Evolutionary conservation across 768 basidiomycete species (phyloP), one percentile per base, ranked within the genome.

Genomic region (Chalciporus piperatus): DNA sequence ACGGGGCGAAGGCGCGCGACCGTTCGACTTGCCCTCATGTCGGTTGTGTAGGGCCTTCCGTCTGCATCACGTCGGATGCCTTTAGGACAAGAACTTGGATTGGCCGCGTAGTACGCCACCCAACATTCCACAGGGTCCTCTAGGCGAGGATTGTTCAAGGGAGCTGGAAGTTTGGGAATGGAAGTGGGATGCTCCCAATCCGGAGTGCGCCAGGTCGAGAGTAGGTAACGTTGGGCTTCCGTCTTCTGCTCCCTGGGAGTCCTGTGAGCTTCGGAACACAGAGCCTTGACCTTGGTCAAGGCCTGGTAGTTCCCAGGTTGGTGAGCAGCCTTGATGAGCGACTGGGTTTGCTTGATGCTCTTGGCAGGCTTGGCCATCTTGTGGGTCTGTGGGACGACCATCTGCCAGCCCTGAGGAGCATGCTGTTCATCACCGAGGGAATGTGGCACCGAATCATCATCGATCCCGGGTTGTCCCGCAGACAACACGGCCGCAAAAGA

Each of bases 1-100:
- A 67, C 51, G 2, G 77, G 77, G 35, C 76, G 71, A 23, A 78
- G 74, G n/a, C 74, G 75, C 8, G 77, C 77, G 16, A 78, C 72
- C n/a, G 62, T 71, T 28, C 77, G 72, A 59, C 75, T 77, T 2
- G 77, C 77, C 47, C 67, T 72, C 60, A 78, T 71, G 58, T 78
- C 77, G 6, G 69, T 60, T 37, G 76, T 64, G 57, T 61, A 59
- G 1, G 77, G 77, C 19, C 62, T 65, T 13, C 70, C 69, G 50
- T 66, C 63, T 11, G 62, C 48, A 55, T 74, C 73, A 25, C 68
- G 70, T 45, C 77, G 70, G 50, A 78, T 76, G 46, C 77, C 77
- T 48, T 73, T 74, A 9, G 77, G 77, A 67, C 76, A 79, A 1
- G 76, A 77, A 46, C 68, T 70, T 9, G 66, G 73, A 50, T 78